Percentiles rank a stretch among this genome's conserved stretches.
Evolutionary conservation across 163 green algal species (phyloP).

Genomic region (Scenedesmus sp.): DNA sequence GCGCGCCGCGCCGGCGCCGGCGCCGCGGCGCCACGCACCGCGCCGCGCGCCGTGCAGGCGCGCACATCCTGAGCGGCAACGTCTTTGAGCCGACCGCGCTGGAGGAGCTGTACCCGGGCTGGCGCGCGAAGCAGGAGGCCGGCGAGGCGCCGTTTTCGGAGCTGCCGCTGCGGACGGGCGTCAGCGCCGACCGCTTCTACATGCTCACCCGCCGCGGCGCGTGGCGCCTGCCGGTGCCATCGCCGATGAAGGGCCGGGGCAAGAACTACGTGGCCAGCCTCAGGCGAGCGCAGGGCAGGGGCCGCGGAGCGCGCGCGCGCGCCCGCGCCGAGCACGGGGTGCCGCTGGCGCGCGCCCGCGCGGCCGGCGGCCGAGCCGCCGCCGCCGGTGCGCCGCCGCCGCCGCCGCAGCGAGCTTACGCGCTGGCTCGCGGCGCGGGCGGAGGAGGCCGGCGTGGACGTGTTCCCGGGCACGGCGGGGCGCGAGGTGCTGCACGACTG

Average conservation of each 20-base stretch:
- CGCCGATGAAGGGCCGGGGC: conserved; percentile 84
- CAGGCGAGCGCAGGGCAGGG: conserved; percentile 58
- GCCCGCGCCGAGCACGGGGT: background rate
- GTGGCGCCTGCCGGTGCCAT: conserved; percentile 75
- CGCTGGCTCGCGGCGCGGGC: conserved; percentile 84
- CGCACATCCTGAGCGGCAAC: conserved; percentile 92
- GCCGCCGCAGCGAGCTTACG: conserved; percentile 68
- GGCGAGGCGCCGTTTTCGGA: conserved; percentile 10
- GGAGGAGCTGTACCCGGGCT: conserved; percentile 88
- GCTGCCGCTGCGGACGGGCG: conserved; percentile 7
- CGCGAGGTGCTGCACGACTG: conserved; percentile 66
- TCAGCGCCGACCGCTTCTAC: conserved; percentile 71
- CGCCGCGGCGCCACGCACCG: too few relatives aligned
- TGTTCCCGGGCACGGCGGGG: conserved; percentile 89
- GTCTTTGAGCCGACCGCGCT: conserved; percentile 89
- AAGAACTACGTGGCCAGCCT: conserved; percentile 89
- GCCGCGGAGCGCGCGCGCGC: background rate
- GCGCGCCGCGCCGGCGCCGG: too few relatives aligned
- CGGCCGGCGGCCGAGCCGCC: background rate
- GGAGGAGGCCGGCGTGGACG: conserved; percentile 88
- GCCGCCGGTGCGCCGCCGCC: background rate
- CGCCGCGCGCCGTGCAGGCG: conserved; percentile 57
- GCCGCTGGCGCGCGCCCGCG: too few relatives aligned
- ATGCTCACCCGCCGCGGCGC: conserved; percentile 62
- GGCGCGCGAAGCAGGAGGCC: conserved; percentile 59